Conservation (phyloP, 2,329 filamentous ascomycete species). For the Lecanicillium sp. region DNA sequence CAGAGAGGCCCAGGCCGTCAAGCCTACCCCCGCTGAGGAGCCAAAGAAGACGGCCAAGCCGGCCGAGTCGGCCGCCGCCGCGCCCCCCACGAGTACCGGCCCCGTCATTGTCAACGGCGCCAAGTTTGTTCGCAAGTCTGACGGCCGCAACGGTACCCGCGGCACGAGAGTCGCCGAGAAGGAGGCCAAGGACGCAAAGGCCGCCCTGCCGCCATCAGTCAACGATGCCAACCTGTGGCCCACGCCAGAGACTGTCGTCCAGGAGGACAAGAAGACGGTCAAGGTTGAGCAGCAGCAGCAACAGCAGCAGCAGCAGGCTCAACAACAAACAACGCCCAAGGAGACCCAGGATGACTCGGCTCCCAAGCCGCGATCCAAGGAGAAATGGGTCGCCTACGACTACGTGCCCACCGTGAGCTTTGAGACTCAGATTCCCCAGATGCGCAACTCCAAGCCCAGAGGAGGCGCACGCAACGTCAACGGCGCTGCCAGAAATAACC, state of each 20-base stretch:
- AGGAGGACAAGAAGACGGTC: conserved; percentile 67
- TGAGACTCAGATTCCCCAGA: conserved; percentile 65
- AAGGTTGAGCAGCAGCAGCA: conserved; percentile 54
- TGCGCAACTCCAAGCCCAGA: conserved; percentile 42
- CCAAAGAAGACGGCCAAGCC: conserved; percentile 30
- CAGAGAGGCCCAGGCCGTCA: conserved; percentile 46
- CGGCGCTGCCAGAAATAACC: conserved; percentile 26
- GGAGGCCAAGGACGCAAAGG: conserved; percentile 24
- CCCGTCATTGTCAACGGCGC: conserved; percentile 22
- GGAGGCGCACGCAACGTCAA: conserved; percentile 39
- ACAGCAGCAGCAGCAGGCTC: conserved; percentile 47
- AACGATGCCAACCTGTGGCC: conserved; percentile 81
- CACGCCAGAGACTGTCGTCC: conserved; percentile 67
- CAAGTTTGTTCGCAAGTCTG: conserved; percentile 34
- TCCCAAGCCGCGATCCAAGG: conserved; percentile 55
- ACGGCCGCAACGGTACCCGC: conserved; percentile 36
- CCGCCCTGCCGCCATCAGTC: conserved; percentile 50
- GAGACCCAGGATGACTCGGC: conserved; percentile 34
- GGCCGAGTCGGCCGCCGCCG: conserved; percentile 14
- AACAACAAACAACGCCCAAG: conserved; percentile 56
- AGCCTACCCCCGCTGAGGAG: conserved; percentile 35
- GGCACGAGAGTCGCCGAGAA: conserved; percentile 39
- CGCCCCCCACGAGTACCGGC: conserved; percentile 8
- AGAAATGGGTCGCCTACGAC: conserved; percentile 77
- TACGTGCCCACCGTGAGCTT: conserved; percentile 82